phyloP scores from a whole-genome alignment of 2,329 filamentous ascomycete species.

The Fusarium xylarioides region DNA sequence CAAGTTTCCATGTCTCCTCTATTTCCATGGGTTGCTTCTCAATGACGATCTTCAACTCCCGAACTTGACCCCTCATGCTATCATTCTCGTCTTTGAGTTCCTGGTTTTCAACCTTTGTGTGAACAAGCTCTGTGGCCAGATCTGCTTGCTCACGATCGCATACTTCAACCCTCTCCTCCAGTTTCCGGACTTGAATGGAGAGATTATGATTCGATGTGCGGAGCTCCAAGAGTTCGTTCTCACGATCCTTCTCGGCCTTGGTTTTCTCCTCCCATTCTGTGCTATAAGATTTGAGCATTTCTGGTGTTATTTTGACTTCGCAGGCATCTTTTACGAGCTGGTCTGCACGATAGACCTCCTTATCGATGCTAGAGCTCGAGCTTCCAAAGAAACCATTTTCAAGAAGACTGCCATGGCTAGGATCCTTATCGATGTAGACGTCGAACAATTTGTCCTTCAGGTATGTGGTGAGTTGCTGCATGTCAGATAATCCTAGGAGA shows the following conservation, averaged over 20 bases:
- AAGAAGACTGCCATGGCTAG: conserved; percentile 89
- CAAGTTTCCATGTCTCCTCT: conserved; percentile 79
- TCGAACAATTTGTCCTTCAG: conserved; percentile 95
- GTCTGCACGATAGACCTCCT: conserved; percentile 95
- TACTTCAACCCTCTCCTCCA: conserved; percentile 89
- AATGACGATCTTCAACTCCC: conserved; percentile 85
- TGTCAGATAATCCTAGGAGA: conserved; percentile 86
- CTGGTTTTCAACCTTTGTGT: conserved; percentile 92
- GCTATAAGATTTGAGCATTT: conserved; percentile 82
- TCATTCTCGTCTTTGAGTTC: conserved; percentile 91
- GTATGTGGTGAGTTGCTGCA: conserved; percentile 87
- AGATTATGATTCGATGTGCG: conserved; percentile 73
- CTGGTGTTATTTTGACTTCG: conserved; percentile 83
- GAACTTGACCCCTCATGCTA: conserved; percentile 82
- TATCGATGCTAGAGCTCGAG: conserved; percentile 87
- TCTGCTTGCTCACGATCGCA: conserved; percentile 91
- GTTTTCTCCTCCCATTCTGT: conserved; percentile 93
- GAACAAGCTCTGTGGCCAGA: conserved; percentile 89
- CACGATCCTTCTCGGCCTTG: conserved; percentile 80
- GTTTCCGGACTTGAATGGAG: conserved; percentile 77
- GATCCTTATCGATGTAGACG: conserved; percentile 94
- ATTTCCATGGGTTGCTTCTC: conserved; percentile 90
- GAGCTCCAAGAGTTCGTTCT: conserved; percentile 81
- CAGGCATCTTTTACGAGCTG: conserved; percentile 93
- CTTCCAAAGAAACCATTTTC: conserved; percentile 98